A percentile compares a stretch with the other conserved stretches of the same genome.
Evolutionary conservation across 352 stramenopile genomes (phyloP).

Genomic region (Phytophthora citricola): DNA sequence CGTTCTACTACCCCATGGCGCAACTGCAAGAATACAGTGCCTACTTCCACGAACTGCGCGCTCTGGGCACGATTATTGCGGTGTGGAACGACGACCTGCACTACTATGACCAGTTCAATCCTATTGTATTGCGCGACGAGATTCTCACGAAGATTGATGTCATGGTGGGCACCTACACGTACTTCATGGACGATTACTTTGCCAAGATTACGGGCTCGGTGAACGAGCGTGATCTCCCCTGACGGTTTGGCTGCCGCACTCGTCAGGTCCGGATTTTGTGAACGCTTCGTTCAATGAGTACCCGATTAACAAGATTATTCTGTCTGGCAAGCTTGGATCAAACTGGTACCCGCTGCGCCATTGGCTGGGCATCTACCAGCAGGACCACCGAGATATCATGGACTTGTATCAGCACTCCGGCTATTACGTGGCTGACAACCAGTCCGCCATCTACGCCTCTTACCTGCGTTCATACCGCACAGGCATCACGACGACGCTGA

Average conservation of each 20-base stretch:
- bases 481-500: slow-evolving; percentile 73
- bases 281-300: slow-evolving; percentile 67
- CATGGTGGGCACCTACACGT: slow-evolving; percentile 76
- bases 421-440: slow-evolving; percentile 62
- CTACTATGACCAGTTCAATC: slow-evolving; percentile 83
- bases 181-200: slow-evolving; percentile 85
- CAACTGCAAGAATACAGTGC: slow-evolving; percentile 64
- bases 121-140: slow-evolving; percentile 58
- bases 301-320: slow-evolving; percentile 79
- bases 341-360: slow-evolving; percentile 75
- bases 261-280: slow-evolving; percentile 68
- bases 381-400: slow-evolving; percentile 52
- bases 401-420: slow-evolving; percentile 70
- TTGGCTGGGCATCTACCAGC: slow-evolving; percentile 68
- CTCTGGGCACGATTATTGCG: slow-evolving; percentile 70
- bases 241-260: slow-evolving; percentile 74
- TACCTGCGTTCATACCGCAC: slow-evolving; percentile 79
- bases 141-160: slow-evolving; percentile 75
- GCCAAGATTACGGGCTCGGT: slow-evolving; percentile 52
- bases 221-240: slow-evolving; percentile 64
- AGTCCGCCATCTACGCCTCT: slow-evolving; percentile 68
- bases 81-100: slow-evolving; percentile 85
- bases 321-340: slow-evolving; percentile 58
- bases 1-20: slow-evolving; percentile 69
- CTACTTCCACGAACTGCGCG: slow-evolving; percentile 76